Conservation (phyloP, 31 red algal genomes). For the Porphyra umbilicalis region DNA sequence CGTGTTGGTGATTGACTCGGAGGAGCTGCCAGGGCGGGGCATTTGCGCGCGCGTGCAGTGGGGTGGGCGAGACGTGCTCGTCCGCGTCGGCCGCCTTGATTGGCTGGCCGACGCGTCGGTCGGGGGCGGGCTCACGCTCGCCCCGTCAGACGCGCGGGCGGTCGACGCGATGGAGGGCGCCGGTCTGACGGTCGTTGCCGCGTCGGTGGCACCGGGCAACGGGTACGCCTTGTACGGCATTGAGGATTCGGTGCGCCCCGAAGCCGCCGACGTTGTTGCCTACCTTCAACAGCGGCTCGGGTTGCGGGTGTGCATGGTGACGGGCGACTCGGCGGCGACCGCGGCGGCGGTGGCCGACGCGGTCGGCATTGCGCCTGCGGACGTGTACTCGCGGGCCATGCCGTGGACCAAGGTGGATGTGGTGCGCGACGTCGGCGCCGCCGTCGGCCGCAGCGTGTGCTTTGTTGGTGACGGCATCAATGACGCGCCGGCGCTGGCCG, state of each 20-base stretch:
- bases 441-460: slow-evolving; percentile 18
- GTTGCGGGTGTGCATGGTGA: slow-evolving; percentile 53
- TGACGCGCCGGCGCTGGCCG: slow-evolving; percentile 89
- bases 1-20: slow-evolving; percentile 34
- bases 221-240: slow-evolving; percentile 62
- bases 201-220: slow-evolving; percentile 32
- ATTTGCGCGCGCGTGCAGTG: slow-evolving; percentile 12
- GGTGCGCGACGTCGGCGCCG: slow-evolving; percentile 31
- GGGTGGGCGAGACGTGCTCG: not conserved
- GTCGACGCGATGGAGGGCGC: slow-evolving; percentile 63
- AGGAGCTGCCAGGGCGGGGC: slow-evolving; percentile 77
- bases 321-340: slow-evolving; percentile 69
- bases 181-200: slow-evolving; percentile 63
- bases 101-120: not conserved
- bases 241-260: slow-evolving; percentile 81
- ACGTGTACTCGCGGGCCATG: slow-evolving; percentile 49
- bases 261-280: slow-evolving; percentile 55
- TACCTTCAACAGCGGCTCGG: slow-evolving; percentile 34
- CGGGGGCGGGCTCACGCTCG: not conserved
- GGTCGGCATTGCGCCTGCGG: slow-evolving; percentile 37
- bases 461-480: slow-evolving; percentile 99
- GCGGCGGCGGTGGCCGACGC: slow-evolving; percentile 44
- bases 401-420: slow-evolving; percentile 79
- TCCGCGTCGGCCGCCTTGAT: not conserved
- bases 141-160: not conserved